These are phyloP conservation scores for Forsythia viridissima DNA, from an alignment of 257 asterid genomes.

Conservation along the genomic window DNA sequence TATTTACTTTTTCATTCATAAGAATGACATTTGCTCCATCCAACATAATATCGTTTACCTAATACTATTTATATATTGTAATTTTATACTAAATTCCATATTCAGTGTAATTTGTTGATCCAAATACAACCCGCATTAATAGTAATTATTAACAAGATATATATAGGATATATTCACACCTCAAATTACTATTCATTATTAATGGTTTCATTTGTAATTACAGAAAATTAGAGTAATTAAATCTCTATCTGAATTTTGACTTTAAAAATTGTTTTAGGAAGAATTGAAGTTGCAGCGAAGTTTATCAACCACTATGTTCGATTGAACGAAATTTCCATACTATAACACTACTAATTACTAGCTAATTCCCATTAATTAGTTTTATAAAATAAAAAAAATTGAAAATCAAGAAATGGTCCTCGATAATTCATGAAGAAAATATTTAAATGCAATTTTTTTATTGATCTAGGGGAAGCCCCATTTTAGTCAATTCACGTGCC, in stretches of 20 bases:
- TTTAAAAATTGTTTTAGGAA: not conserved
- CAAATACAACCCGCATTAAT: too few relatives aligned
- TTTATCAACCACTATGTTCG: slow-evolving; percentile 9
- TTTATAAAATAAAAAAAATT: not conserved
- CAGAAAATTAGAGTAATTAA: not conserved
- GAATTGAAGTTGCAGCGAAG: slow-evolving; percentile 10
- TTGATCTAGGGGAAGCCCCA: not conserved
- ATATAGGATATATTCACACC: too few relatives aligned
- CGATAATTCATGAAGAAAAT: not conserved
- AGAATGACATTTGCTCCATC: too few relatives aligned
- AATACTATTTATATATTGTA: too few relatives aligned
- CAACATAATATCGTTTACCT: too few relatives aligned
- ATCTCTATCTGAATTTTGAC: not conserved
- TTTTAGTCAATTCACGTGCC: slow-evolving; percentile 49
- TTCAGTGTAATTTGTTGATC: too few relatives aligned
- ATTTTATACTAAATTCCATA: too few relatives aligned
- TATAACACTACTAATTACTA: slow-evolving; percentile 17
- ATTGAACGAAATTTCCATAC: slow-evolving; percentile 29
- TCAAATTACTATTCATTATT: too few relatives aligned
- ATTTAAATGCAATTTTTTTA: not conserved
- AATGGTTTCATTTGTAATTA: not conserved
- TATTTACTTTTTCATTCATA: too few relatives aligned
- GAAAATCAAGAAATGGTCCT: not conserved
- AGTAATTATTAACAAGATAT: too few relatives aligned
- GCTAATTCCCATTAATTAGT: not conserved